phyloP scores from a whole-genome alignment of 2,329 filamentous ascomycete species.

The Trichoderma sp. region DNA sequence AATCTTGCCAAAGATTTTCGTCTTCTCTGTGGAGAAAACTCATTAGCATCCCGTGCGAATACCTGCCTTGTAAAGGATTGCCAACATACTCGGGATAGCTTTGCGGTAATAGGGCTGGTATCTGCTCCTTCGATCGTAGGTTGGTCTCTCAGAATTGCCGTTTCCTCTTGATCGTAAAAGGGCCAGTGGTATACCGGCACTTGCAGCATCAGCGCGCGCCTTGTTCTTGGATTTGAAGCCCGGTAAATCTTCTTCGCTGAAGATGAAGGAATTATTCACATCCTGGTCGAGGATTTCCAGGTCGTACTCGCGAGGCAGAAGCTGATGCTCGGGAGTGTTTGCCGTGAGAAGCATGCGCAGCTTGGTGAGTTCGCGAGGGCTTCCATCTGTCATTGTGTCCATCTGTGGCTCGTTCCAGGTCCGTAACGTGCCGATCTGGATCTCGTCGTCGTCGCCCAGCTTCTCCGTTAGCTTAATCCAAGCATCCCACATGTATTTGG shows the following conservation, averaged over 20 bases:
- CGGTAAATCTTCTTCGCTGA: constrained; percentile 89
- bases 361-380: constrained; percentile 35
- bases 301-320: constrained; percentile 85
- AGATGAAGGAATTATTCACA: constrained; percentile 86
- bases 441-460: constrained; percentile 76
- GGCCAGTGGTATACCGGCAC: constrained; percentile 58
- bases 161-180: constrained; percentile 41
- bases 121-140: constrained; percentile 44
- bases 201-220: constrained; percentile 53
- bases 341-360: constrained; percentile 65
- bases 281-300: constrained; percentile 62
- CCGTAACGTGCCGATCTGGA: constrained; percentile 74
- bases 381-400: constrained; percentile 49
- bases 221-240: constrained; percentile 48
- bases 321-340: constrained; percentile 64
- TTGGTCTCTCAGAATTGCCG: constrained; percentile 38
- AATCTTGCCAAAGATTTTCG: constrained; percentile 69
- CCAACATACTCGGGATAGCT: constrained; percentile 66
- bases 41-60: constrained; percentile 24
- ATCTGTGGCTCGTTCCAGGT: constrained; percentile 55
- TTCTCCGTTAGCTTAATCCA: constrained; percentile 58
- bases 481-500: constrained; percentile 75
- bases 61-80: neutral
- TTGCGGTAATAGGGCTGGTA: constrained; percentile 64
- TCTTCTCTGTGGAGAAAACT: constrained; percentile 63